phyloP scores from a whole-genome alignment of 768 basidiomycete species.

The Rossbeevera mucosa region DNA sequence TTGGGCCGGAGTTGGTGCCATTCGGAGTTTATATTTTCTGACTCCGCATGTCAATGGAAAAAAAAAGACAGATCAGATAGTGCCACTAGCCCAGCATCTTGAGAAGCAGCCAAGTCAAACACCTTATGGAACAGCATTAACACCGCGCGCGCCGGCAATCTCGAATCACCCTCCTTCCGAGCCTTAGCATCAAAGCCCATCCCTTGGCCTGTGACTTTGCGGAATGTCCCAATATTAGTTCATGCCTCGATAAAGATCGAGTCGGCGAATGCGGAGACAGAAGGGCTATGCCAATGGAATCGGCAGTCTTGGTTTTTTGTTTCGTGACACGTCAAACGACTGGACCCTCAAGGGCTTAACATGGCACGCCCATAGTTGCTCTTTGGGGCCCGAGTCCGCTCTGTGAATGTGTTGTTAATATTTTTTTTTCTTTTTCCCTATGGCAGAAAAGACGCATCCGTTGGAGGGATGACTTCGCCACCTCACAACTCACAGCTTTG shows the following conservation, averaged over 20 bases:
- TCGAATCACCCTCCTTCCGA: neutral
- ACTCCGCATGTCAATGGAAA: slow-evolving; percentile 14
- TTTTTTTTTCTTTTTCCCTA: slow-evolving; percentile 11
- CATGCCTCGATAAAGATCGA: neutral
- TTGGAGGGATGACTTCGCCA: slow-evolving; percentile 8
- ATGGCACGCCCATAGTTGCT: neutral
- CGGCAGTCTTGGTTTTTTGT: neutral
- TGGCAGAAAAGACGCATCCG: slow-evolving; percentile 30
- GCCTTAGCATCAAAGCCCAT: neutral
- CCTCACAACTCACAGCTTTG: slow-evolving; percentile 12
- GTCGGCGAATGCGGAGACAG: slow-evolving; percentile 3
- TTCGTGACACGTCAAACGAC: slow-evolving; percentile 12
- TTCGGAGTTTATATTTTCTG: slow-evolving; percentile 9
- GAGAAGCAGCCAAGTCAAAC: neutral
- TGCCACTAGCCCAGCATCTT: neutral
- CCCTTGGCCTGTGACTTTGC: neutral
- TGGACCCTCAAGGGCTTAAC: neutral
- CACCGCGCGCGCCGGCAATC: neutral
- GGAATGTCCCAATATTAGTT: neutral
- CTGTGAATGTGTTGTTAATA: neutral
- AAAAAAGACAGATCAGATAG: neutral
- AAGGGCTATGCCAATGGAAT: neutral
- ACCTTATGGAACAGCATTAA: neutral
- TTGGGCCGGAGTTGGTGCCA: slow-evolving; percentile 11
- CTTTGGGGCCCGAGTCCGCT: neutral